Evolutionary conservation across 306 rosid genomes (phyloP).

Genomic region (Neltuma alba): DNA sequence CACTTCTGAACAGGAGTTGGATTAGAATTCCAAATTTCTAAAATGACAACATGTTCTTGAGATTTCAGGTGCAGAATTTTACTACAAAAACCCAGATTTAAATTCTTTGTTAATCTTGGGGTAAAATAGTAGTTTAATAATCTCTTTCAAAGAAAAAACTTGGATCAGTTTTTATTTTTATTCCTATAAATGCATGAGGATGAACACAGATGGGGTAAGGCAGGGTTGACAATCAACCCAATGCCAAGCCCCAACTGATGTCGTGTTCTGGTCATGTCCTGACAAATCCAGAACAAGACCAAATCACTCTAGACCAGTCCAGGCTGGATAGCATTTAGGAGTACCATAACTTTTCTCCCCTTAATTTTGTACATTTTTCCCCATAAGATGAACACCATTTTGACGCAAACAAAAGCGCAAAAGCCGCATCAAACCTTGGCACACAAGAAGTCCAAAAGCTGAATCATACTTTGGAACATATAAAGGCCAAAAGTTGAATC

Average conservation of each 20-base stretch:
- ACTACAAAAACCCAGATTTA: background rate
- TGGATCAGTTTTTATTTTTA: background rate
- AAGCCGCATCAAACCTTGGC: too few relatives aligned
- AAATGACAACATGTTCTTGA: background rate
- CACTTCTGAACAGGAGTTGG: background rate
- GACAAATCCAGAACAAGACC: background rate
- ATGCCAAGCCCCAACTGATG: background rate
- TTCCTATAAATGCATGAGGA: background rate
- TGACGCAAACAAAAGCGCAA: too few relatives aligned
- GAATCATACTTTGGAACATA: too few relatives aligned
- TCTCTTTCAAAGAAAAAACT: background rate
- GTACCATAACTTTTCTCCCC: too few relatives aligned
- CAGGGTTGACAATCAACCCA: background rate
- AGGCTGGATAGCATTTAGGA: background rate
- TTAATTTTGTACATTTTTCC: too few relatives aligned
- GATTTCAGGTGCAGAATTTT: background rate
- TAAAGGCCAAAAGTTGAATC: too few relatives aligned
- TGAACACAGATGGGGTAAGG: background rate
- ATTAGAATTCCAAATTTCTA: background rate
- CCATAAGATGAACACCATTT: too few relatives aligned
- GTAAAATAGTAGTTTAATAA: background rate
- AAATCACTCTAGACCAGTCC: background rate
- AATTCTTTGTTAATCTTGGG: background rate
- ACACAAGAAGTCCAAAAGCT: too few relatives aligned
- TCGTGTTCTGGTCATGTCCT: background rate